Base-by-base conservation (phyloP, 2,329 filamentous ascomycete genomes). In the Arthroderma uncinatum region DNA sequence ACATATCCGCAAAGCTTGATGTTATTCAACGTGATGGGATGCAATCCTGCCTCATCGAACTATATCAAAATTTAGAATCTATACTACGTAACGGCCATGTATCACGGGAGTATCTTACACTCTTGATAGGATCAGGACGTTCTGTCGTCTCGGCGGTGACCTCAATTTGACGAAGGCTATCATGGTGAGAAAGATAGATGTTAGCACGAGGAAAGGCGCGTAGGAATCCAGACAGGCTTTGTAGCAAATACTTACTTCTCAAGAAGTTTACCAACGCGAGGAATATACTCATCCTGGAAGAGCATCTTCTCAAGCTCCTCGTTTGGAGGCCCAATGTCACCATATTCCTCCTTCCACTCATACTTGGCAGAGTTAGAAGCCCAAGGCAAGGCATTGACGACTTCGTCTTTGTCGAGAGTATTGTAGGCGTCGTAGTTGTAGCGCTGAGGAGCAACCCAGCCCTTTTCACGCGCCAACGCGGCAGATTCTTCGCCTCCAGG, bases 291-390 rank as follows among this genome's bases (percentile, higher is more conserved):
- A 4, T 74, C 72, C 0, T 80, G 77, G 57, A 94, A 98, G 5
- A 98, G 81, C 64, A 85, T 76, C 6, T 79, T 64, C 74, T 97
- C 92, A 0, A 98, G 80, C 52, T 82, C 80, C 0, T 79, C 75
- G 55, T 84, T 80, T 53, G 76, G 76, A 0, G 90, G 90, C 5
- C 86, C 92, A 56, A 98, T 77, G 40, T 97, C 92, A 1, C 92
- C 93, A 63, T 80, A 87, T 2, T 95, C 89, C 9, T 90, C 89
- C 16, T 83, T 79, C 86, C 87, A 97, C 66, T 91, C 82, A 64
- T 97, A 97, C 44, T 86, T 77, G 0, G 68, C 73, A n/a, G 82
- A 84, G 56, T 80, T 80, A 37, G 75, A 74, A 54, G 76, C 74
- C 81, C 76, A 82, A n/a, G 64, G 59, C 2, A 68, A 64, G 21